These are phyloP conservation scores for Darksidea phi DNA, from an alignment of 495 filamentous ascomycete species.

Conservation along the genomic window DNA sequence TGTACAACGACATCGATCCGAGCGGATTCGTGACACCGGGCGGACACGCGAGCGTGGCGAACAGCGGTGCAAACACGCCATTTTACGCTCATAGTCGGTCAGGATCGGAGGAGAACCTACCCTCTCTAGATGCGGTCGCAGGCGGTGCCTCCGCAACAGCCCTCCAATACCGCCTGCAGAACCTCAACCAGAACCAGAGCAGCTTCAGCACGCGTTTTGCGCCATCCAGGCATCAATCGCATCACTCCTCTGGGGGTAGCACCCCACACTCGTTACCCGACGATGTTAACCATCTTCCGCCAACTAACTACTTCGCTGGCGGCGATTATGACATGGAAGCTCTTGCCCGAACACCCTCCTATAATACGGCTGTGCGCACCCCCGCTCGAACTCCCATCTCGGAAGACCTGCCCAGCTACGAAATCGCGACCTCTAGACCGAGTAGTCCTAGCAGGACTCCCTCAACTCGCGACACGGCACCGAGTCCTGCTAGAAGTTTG, in stretches of 20 bases:
- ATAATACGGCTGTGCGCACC: constrained; percentile 44
- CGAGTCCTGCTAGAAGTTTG: constrained; percentile 21
- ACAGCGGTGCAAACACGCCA: constrained; percentile 73
- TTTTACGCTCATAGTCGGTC: constrained; percentile 71
- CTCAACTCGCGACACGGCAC: constrained; percentile 9
- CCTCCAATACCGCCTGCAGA: constrained; percentile 40
- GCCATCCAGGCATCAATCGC: neutral
- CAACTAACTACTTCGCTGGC: constrained; percentile 21
- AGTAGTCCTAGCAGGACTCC: constrained; percentile 32
- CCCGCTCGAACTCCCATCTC: constrained; percentile 35
- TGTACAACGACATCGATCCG: constrained; percentile 81
- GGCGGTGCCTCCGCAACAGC: constrained; percentile 37
- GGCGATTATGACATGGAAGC: constrained; percentile 40
- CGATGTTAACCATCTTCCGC: constrained; percentile 2
- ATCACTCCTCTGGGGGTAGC: constrained; percentile 26
- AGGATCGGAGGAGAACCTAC: constrained; percentile 72
- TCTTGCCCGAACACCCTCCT: constrained; percentile 43
- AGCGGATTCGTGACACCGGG: constrained; percentile 72
- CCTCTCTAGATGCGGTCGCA: constrained; percentile 58
- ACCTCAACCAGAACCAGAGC: constrained; percentile 36
- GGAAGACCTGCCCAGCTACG: constrained; percentile 42
- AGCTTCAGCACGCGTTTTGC: constrained; percentile 12
- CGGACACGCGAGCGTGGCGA: constrained; percentile 37
- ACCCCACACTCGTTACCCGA: constrained; percentile 24
- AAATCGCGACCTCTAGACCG: constrained; percentile 44